Evolutionary conservation across 176 grass and related monocot genomes (phyloP).

Genomic region (Phyllostachys edulis): DNA sequence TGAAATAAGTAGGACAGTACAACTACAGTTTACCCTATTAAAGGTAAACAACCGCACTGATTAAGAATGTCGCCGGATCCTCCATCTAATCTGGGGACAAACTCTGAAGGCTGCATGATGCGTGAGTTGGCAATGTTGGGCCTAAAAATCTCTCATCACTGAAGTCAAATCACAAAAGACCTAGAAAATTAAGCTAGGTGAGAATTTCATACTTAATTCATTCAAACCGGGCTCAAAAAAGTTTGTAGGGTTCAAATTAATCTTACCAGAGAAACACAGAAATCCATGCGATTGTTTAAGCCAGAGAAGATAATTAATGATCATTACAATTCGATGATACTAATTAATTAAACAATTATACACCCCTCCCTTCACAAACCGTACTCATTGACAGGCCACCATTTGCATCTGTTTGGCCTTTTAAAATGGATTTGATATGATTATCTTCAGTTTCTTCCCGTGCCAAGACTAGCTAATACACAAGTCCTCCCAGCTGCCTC

Average conservation of each 20-base stretch:
- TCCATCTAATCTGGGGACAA: not conserved
- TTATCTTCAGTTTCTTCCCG: conserved; percentile 24
- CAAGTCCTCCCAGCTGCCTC: conserved; percentile 19
- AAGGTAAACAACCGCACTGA: not conserved
- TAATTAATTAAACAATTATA: conserved; percentile 12
- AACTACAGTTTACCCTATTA: not conserved
- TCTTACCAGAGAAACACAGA: not conserved
- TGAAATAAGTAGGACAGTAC: not conserved
- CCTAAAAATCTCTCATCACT: not conserved
- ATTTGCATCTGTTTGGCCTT: conserved; percentile 26
- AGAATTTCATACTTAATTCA: not conserved
- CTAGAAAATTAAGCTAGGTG: not conserved
- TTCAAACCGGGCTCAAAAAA: not conserved
- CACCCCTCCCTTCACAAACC: not conserved
- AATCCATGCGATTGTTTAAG: not conserved
- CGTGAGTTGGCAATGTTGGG: conserved; percentile 23
- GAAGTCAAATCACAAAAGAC: conserved; percentile 18
- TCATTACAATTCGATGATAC: not conserved
- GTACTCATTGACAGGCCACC: conserved; percentile 38
- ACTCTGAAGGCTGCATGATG: not conserved
- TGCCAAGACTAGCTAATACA: conserved; percentile 35
- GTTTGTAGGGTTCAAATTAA: not conserved
- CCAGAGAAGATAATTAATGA: not conserved
- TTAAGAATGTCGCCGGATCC: not conserved
- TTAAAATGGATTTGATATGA: conserved; percentile 43